Conservation (phyloP, 176 grass and related monocot genomes). For the Carex pumila region DNA sequence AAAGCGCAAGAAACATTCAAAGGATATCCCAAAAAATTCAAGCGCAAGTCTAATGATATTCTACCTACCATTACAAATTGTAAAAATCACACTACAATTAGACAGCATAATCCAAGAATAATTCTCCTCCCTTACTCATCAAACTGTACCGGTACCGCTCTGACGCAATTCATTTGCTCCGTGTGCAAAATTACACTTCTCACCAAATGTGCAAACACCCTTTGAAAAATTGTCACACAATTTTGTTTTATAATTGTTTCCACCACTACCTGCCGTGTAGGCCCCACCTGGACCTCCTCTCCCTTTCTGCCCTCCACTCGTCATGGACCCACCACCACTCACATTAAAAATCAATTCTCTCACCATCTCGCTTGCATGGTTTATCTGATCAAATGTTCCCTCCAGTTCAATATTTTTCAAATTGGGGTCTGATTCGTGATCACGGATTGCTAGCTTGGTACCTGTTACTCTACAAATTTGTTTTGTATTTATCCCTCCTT, state of each 20-base stretch:
- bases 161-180: slow-evolving; percentile 55
- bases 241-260: slow-evolving; percentile 79
- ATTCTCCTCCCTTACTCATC: slow-evolving; percentile 3
- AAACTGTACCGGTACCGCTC: slow-evolving; percentile 19
- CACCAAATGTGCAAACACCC: slow-evolving; percentile 56
- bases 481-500: slow-evolving; percentile 67
- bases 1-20: background rate
- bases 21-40: background rate
- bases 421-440: slow-evolving; percentile 58
- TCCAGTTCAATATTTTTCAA: slow-evolving; percentile 87
- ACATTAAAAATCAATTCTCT: slow-evolving; percentile 68
- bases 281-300: slow-evolving; percentile 15
- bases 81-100: background rate
- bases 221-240: slow-evolving; percentile 66
- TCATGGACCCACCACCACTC: slow-evolving; percentile 20
- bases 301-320: background rate
- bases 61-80: background rate
- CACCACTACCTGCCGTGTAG: slow-evolving; percentile 18
- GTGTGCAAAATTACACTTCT: slow-evolving; percentile 77
- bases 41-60: background rate
- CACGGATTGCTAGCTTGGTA: slow-evolving; percentile 56
- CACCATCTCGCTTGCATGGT: slow-evolving; percentile 62
- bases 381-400: slow-evolving; percentile 88
- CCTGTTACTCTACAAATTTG: slow-evolving; percentile 65
- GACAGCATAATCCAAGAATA: background rate